A percentile compares a stretch with the other conserved stretches of the same genome.
Conservation (phyloP, 257 asterid species). For the Paulownia fortunei region DNA sequence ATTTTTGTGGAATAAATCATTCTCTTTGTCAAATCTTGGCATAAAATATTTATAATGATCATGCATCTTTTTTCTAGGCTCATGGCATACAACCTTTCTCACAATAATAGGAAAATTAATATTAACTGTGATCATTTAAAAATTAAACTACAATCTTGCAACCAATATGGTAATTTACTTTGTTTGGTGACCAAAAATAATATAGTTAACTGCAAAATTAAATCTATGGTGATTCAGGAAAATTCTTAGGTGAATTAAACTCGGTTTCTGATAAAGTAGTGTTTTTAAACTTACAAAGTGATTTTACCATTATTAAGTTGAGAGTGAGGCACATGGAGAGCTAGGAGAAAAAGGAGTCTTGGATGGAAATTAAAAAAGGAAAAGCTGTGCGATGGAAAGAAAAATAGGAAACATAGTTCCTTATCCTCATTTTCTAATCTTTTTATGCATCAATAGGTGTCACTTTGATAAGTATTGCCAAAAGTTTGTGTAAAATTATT, state of each 20-base stretch:
- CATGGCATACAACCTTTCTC: slow-evolving; percentile 10
- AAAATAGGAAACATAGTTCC: slow-evolving; percentile 10
- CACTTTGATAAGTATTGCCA: not conserved
- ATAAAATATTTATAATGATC: not conserved
- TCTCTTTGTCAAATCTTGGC: not conserved
- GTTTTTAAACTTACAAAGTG: not conserved
- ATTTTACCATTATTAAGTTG: not conserved
- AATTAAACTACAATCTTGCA: slow-evolving; percentile 20
- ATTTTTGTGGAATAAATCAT: not conserved
- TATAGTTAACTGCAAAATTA: not conserved
- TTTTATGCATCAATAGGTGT: not conserved
- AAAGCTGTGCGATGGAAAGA: not conserved
- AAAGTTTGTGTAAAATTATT: not conserved
- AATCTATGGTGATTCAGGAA: not conserved
- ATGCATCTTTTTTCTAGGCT: not conserved
- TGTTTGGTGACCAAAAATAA: slow-evolving; percentile 11
- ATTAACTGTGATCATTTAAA: not conserved
- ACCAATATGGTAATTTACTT: not conserved
- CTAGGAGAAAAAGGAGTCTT: not conserved
- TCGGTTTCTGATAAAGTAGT: not conserved
- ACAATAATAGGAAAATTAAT: not conserved
- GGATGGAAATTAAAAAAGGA: not conserved
- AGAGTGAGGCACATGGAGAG: slow-evolving; percentile 4
- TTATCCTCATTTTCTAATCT: not conserved
- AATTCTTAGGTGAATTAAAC: slow-evolving; percentile 1